These are phyloP conservation scores for Rubroboletus satanas DNA, from an alignment of 768 basidiomycete genomes.

Conservation along the genomic window DNA sequence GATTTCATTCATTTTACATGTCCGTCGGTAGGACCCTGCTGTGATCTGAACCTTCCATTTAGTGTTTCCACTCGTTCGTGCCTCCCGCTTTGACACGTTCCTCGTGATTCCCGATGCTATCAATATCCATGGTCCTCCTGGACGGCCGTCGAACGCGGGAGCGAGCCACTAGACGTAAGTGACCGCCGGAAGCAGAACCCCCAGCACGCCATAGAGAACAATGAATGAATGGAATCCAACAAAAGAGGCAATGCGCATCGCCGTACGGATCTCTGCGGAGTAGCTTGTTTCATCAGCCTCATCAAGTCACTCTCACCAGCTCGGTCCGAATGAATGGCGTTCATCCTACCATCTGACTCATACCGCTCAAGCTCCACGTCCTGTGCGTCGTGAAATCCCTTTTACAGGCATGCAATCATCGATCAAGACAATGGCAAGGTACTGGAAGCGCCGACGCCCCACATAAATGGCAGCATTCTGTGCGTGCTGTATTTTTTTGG, in stretches of 20 bases:
- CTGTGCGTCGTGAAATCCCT: constrained; percentile 27
- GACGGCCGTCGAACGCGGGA: constrained; percentile 27
- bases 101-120: constrained; percentile 20
- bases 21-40: constrained; percentile 16
- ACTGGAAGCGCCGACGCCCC: constrained; percentile 18
- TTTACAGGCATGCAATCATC: constrained; percentile 7
- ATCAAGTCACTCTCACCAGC: constrained; percentile 9
- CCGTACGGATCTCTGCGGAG: constrained; percentile 16
- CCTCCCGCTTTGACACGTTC: constrained; percentile 17
- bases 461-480: constrained; percentile 22
- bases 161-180: constrained; percentile 33
- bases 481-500: constrained; percentile 20
- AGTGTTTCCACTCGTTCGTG: constrained; percentile 13
- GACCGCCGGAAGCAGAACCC: constrained; percentile 23
- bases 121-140: constrained; percentile 14
- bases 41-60: constrained; percentile 25
- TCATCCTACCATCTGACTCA: constrained; percentile 13
- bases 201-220: constrained; percentile 15
- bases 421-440: constrained; percentile 16
- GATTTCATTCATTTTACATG: constrained; percentile 21
- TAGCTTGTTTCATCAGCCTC: constrained; percentile 9
- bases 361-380: constrained; percentile 30
- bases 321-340: constrained; percentile 19
- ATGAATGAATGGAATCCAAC: constrained; percentile 24
- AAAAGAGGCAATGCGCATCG: constrained; percentile 12